Base-by-base conservation (phyloP, 2,329 filamentous ascomycete genomes). In the Pseudopithomyces chartarum region DNA sequence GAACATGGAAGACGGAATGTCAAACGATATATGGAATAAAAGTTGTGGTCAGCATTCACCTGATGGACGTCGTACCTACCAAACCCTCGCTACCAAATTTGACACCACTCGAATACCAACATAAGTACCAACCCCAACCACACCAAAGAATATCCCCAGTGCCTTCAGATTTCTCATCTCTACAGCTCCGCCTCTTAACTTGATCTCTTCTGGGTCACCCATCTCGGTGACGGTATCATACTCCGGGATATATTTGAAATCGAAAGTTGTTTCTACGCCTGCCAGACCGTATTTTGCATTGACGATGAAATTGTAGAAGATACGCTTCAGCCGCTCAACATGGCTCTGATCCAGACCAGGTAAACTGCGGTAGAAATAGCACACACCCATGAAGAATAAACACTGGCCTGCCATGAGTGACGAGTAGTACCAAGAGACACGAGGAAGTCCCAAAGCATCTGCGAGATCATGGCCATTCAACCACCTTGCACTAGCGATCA, bases 201-300 rank as follows among this genome's bases (percentile, higher is more conserved):
- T 74, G 29, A 76, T 73, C 60, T 77, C 75, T 40, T 74, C 69
- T 46, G 73, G 71, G 57, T 79, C 73, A 1, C 79, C 79, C 73
- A 82, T 73, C 45, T 80, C 76, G 3, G 82, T 84, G 12, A 80
- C 73, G 8, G 81, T 83, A 48, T 76, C 69, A 48, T 82, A 81
- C 61, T 83, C 77, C 0, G 89, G 88, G 10, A 89, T 78, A 67
- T 89, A 90, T 68, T 91, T 89, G 75, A 92, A 89, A 19, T 88
- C 85, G 67, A 92, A 92, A 8, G 77, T 79, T 1, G 84, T 85
- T 65, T 87, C 82, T 45, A 82, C 79, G 0, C 88, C 80, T 11
- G 75, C 85, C 7, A 93, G 78, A 0, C 87, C 89, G 54, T 80
- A 84, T 52, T 87, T 85, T 54, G 85, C 84, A 55, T 88, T 81